phyloP scores from a whole-genome alignment of 257 asterid species.

The Lithospermum erythrorhizon region DNA sequence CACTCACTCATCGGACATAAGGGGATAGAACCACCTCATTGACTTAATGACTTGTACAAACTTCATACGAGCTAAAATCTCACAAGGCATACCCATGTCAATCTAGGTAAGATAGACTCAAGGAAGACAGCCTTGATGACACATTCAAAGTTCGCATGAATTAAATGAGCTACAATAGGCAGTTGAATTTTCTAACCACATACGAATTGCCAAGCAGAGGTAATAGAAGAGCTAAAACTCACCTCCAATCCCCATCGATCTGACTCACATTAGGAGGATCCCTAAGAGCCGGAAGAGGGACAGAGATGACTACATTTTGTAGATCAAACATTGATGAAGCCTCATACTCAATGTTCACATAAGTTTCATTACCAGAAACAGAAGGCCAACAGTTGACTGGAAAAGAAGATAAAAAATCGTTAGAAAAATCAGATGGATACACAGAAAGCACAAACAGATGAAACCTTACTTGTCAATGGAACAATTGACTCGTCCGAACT shows the following conservation, averaged over 20 bases:
- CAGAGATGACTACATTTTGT: conserved; percentile 80
- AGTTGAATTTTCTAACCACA: no score
- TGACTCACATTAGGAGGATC: conserved; percentile 76
- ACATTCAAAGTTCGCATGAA: no score
- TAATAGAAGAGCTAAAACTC: conserved; percentile 2
- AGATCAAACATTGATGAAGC: conserved; percentile 64
- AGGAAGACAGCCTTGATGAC: no score
- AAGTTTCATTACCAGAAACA: conserved; percentile 83
- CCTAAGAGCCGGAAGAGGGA: conserved; percentile 92
- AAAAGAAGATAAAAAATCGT: conserved; percentile 10
- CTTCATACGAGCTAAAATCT: no score
- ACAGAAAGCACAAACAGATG: conserved; percentile 2
- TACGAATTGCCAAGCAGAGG: neutral
- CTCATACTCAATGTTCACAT: conserved; percentile 84
- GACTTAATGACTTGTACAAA: no score
- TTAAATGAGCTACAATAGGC: no score
- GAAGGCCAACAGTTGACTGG: conserved; percentile 96
- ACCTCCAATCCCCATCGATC: conserved; percentile 96
- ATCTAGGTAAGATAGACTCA: no score
- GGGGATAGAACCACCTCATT: no score
- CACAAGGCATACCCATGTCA: no score
- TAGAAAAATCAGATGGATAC: neutral
- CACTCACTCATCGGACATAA: no score
- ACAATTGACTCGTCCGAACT: conserved; percentile 72
- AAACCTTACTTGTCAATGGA: conserved; percentile 73